A percentile compares a stretch with the other conserved stretches of the same genome.
Evolutionary conservation across 129 eudicot genomes (phyloP).

Genomic region (Flaveria robusta): DNA sequence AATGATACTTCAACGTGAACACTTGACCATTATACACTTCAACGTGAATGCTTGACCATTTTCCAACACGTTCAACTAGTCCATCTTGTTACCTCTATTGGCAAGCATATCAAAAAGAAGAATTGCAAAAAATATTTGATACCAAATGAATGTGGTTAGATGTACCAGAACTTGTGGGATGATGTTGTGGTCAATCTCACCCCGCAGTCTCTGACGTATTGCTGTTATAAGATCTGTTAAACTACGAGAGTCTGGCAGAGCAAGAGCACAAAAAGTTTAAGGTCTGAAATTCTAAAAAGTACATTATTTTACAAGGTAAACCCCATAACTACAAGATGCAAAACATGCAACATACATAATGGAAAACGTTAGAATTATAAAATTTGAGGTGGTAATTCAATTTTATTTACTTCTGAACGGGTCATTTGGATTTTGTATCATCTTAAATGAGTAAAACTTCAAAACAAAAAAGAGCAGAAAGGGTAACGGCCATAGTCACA

Average conservation of each 20-base stretch:
- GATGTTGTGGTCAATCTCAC: slow-evolving; percentile 79
- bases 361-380: neutral
- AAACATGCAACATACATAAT: neutral
- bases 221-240: slow-evolving; percentile 77
- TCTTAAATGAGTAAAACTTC: neutral
- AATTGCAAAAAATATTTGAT: neutral
- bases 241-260: slow-evolving; percentile 58
- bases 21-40: too few relatives aligned
- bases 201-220: slow-evolving; percentile 82
- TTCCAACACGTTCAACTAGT: too few relatives aligned
- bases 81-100: neutral
- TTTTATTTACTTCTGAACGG: neutral
- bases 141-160: slow-evolving; percentile 2
- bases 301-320: neutral
- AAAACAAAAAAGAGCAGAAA: neutral
- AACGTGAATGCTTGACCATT: too few relatives aligned
- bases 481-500: too few relatives aligned
- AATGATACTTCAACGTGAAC: too few relatives aligned
- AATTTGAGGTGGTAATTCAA: neutral
- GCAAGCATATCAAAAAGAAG: neutral
- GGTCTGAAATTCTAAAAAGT: neutral
- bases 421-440: neutral
- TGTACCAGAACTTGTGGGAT: slow-evolving; percentile 89
- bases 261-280: slow-evolving; percentile 2
- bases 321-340: neutral